Base-by-base conservation (phyloP, 2,329 filamentous ascomycete species). In the Huntiella moniliformis region DNA sequence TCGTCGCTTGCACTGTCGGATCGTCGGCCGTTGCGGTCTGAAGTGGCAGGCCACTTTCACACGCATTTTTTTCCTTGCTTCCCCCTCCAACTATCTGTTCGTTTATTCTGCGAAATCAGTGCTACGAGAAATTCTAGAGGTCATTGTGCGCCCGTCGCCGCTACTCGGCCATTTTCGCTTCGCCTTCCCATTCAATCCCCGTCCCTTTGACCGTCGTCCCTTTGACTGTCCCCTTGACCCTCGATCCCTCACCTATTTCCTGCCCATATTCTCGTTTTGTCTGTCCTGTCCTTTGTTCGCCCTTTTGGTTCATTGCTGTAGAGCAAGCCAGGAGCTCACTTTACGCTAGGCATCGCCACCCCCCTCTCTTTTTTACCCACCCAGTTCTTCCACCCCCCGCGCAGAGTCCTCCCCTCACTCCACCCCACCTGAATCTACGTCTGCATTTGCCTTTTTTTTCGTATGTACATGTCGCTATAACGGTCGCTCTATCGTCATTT, bases 221-320 rank as follows among this genome's bases (percentile, higher is more conserved):
- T 34, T 45, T 41, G 42, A 13, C 28, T 47, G n/a, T 41, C 43
- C 33, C 38, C 28, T 47, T 32, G 15, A 39, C 33, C 17, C 32
- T 34, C 31, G 39, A 22, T 45, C 17, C 12, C 37, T 22, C 28
- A 45, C 7, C 22, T 28, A 28, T 28, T 28, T 28, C 6, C 22
- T 28, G 34, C 4, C 34, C 34, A n/a, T 15, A 41, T 42, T 33
- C 35, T 42, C 31, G 31, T 31, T 45, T 36, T 18, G 15, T 34
- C 11, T 37, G n/a, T 42, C 41, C 10, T 46, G 13, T 31, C 18
- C 10, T 35, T 45, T 49, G 38, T 49, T 33, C 37, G 41, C 7
- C 13, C 39, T 22, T 17, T 32, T n/a, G 16, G 12, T 36, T 36
- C 15, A 16, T 15, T 15, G 12, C 34, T n/a, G 6, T 36, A n/a